Base-by-base conservation (phyloP, 164 flowering plant species). In the Hamamelis virginiana region DNA sequence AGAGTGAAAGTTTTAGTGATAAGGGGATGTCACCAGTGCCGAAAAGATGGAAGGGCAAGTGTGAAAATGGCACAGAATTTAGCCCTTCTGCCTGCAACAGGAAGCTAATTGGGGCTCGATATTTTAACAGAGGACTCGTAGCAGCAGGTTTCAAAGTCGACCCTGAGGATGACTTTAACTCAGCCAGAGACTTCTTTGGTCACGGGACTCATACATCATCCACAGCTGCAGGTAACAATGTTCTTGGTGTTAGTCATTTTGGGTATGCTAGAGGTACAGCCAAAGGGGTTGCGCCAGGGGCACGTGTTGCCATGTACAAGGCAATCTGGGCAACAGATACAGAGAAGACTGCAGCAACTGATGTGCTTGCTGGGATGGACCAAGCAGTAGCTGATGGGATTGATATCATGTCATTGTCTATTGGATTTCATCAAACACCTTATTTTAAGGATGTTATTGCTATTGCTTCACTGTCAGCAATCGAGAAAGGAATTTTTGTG, bases 201-300 rank as follows among this genome's bases (percentile, higher is more conserved):
- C 85, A 82, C 65, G 85, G 77, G 12, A 77, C 81, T 5, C 85
- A 82, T 69, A 80, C 85, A 0, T 55, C 84, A 5, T 75, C 83
- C 13, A 81, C 80, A 0, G 85, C 85, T 19, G 83, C 85, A 1
- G 85, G 85, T 1, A 67, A 26, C 68, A 28, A 51, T 22, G 87
- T 74, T 6, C 9, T 5, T 0, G 77, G 69, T 25, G 84, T 74
- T 1, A 56, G 64, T 23, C 73, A 77, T 61, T 82, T 80, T 41
- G 82, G 85, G 4, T 82, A 80, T 72, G 85, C 81, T 4, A n/a
- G 27, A 16, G 80, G 85, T 11, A 78, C 71, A 18, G 83, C 82
- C 0, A 64, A 46, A 23, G 87, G 83, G 18, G 28, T 81, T 8
- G 84, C 86, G 5, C 83, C 86, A 3, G 21, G 53, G 0, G 87